These are phyloP conservation scores for Fragilariopsis cylindrus DNA, from an alignment of 108 stramenopile species.

Conservation along the genomic window DNA sequence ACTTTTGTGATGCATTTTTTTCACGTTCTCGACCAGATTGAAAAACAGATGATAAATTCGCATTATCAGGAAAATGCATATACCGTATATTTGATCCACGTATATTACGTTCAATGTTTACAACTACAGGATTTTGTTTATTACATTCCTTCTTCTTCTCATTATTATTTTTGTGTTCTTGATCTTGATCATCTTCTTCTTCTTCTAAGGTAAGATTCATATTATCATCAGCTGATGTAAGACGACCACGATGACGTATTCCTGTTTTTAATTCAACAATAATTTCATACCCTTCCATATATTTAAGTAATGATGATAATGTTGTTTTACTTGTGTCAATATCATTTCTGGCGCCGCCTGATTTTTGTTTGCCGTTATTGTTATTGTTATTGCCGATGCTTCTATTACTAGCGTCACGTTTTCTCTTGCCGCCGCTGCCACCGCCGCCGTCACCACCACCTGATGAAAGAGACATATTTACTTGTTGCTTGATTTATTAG, in stretches of 20 bases:
- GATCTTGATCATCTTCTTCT: background rate
- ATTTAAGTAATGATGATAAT: constrained; percentile 47
- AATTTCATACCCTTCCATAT: constrained; percentile 63
- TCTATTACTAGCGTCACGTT: background rate
- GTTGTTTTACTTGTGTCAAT: constrained; percentile 14
- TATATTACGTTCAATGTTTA: constrained; percentile 40
- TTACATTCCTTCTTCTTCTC: background rate
- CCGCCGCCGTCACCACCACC: background rate
- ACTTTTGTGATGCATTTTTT: constrained; percentile 54
- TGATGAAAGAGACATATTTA: too few species aligned
- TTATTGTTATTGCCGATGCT: too few species aligned
- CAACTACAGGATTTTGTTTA: too few species aligned
- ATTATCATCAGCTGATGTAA: constrained; percentile 55
- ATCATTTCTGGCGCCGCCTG: background rate
- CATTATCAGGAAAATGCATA: constrained; percentile 75
- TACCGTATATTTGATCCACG: constrained; percentile 74
- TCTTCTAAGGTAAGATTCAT: constrained; percentile 70
- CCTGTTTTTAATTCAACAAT: constrained; percentile 80
- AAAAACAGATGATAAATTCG: constrained; percentile 47
- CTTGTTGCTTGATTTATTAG: too few species aligned
- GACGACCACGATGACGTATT: constrained; percentile 48
- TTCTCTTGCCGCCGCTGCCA: background rate
- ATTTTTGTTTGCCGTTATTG: too few species aligned
- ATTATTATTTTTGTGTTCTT: constrained; percentile 8
- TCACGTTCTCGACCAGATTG: constrained; percentile 59